A percentile compares a stretch with the other conserved stretches of the same genome.
These are phyloP conservation scores for Solanum etuberosum DNA, from an alignment of 257 asterid genomes.

Conservation along the genomic window DNA sequence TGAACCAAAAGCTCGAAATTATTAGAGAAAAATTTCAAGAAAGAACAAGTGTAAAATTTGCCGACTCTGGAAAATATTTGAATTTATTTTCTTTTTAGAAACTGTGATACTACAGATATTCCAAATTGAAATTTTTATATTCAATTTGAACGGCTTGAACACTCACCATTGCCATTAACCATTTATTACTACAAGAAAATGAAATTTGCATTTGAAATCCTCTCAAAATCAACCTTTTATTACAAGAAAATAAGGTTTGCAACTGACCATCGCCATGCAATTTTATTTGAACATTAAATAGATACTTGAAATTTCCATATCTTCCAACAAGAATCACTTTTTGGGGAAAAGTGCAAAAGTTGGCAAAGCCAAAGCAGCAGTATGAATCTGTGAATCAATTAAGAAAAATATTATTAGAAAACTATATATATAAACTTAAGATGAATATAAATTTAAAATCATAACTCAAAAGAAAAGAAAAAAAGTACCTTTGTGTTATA, in stretches of 20 bases:
- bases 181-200: neutral
- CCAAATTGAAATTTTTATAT: too few relatives aligned
- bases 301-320: neutral
- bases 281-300: neutral
- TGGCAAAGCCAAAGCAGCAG: neutral
- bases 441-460: too few relatives aligned
- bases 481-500: constrained; percentile 1
- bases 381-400: neutral
- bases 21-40: too few relatives aligned
- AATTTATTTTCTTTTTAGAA: too few relatives aligned
- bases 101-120: too few relatives aligned
- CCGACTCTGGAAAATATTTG: too few relatives aligned
- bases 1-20: too few relatives aligned
- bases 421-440: neutral
- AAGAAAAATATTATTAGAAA: neutral
- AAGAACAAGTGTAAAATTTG: too few relatives aligned
- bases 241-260: neutral
- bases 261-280: neutral
- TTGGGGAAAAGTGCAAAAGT: neutral
- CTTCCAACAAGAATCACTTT: neutral
- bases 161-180: neutral
- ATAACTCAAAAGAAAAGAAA: neutral
- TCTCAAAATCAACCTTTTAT: neutral
- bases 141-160: neutral
- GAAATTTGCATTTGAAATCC: neutral